Percentiles rank a stretch among this genome's conserved stretches.
These are phyloP conservation scores for Penstemon davidsonii DNA, from an alignment of 257 asterid genomes.

Conservation along the genomic window DNA sequence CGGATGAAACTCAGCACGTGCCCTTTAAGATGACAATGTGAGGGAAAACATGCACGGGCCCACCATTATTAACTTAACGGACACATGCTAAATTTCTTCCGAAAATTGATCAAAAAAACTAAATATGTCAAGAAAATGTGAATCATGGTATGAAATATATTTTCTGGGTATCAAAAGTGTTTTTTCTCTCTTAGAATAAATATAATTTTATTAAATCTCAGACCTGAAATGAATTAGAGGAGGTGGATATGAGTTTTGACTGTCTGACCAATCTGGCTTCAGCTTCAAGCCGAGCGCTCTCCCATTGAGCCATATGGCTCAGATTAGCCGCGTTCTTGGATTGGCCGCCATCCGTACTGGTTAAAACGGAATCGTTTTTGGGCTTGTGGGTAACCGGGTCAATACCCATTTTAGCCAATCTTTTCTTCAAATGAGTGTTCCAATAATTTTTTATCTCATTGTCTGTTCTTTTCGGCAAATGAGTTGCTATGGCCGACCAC, in stretches of 20 bases:
- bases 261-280: slow-evolving; percentile 78
- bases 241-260: slow-evolving; percentile 58
- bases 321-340: slow-evolving; percentile 56
- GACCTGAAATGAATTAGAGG: slow-evolving; percentile 28
- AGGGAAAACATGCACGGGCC: too few relatives aligned
- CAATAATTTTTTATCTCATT: slow-evolving; percentile 22
- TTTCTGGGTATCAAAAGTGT: too few relatives aligned
- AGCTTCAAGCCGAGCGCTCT: slow-evolving; percentile 93
- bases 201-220: too few relatives aligned
- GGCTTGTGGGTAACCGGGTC: slow-evolving; percentile 26
- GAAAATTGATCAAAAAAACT: too few relatives aligned
- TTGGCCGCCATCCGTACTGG: slow-evolving; percentile 2
- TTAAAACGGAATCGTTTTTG: slow-evolving; percentile 7
- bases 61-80: too few relatives aligned
- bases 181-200: too few relatives aligned
- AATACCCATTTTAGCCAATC: slow-evolving; percentile 21
- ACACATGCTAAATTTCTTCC: too few relatives aligned
- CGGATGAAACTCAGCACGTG: too few relatives aligned
- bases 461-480: slow-evolving; percentile 22
- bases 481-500: slow-evolving; percentile 26
- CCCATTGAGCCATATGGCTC: slow-evolving; percentile 99
- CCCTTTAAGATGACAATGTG: too few relatives aligned
- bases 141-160: too few relatives aligned
- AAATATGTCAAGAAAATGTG: too few relatives aligned
- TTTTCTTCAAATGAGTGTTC: slow-evolving; percentile 25